Evolutionary conservation across 768 basidiomycete genomes (phyloP), one percentile per base, ranked within the genome.

Genomic region (Boletus eberwhitei): DNA sequence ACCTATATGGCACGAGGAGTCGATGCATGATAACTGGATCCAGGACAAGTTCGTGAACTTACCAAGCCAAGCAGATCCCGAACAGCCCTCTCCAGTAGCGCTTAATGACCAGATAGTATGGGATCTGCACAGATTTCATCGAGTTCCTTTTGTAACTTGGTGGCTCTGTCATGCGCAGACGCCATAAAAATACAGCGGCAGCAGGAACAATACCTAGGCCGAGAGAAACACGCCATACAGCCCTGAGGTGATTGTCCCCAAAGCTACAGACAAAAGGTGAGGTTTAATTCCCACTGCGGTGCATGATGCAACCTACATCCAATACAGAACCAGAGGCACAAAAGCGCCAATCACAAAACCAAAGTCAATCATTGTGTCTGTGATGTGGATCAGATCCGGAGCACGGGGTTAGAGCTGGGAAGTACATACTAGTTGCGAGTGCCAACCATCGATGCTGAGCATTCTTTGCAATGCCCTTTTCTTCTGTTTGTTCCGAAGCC

Each of bases 401-500:
- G 44, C 45, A 34, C 31, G 40, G 51, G 37, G 34, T 11, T 50
- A 19, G 19, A 46, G 6, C 12, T 17, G 9, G 19, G 44, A 49
- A 36, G 37, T 22, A 69, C 81, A 64, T 71, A 92, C 93, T 97
- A 8, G 94, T 96, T 14, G 94, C 90, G 29, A 92, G 79, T 6
- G 88, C 85, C 64, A 97, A 87, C 83, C 93, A 91, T 49, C 86
- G 74, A 68, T 95, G 88, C 64, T 93, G 94, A 5, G 88, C 80
- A 50, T 84, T 84, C 72, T 90, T 92, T 60, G 71, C 77, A 62
- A 96, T 87, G 9, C 81, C 83, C 9, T 82, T 77, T 68, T 90
- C 88, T 68, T 97, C 95, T 3, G 92, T 89, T 64, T 93, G 90
- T 65, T 97, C 95, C 2, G 90, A 87, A 8, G 87, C 88, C 5